Percentiles rank a stretch among this genome's conserved stretches.
These are phyloP conservation scores for Apiotrichum mycotoxinovorans DNA, from an alignment of 1,284 basidiomycete genomes.

Conservation along the genomic window DNA sequence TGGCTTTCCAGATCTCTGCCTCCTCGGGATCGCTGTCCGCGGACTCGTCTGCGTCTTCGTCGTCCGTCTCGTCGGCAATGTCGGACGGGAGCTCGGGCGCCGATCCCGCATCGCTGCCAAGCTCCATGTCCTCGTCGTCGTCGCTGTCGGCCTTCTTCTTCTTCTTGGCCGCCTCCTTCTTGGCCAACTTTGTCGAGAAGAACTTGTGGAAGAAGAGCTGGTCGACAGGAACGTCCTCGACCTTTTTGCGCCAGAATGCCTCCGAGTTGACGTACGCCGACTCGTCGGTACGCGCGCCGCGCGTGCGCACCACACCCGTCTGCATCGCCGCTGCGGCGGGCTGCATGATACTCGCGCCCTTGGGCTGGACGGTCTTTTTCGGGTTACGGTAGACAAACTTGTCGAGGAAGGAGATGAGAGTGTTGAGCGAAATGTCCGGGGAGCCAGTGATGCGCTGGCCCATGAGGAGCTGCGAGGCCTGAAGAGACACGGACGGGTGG, in stretches of 20 bases:
- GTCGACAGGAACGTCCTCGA: constrained; percentile 78
- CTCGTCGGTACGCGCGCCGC: constrained; percentile 57
- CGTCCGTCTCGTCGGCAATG: constrained; percentile 29
- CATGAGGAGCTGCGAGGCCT: constrained; percentile 74
- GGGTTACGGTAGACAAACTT: constrained; percentile 91
- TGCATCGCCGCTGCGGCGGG: constrained; percentile 67
- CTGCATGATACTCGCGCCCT: constrained; percentile 90
- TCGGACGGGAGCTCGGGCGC: constrained; percentile 8
- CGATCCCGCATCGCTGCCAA: constrained; percentile 20
- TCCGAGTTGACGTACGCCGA: constrained; percentile 57
- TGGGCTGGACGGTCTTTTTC: constrained; percentile 68
- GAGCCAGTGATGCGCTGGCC: constrained; percentile 67
- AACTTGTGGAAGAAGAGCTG: constrained; percentile 63
- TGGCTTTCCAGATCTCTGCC: constrained; percentile 82
- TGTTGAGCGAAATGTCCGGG: constrained; percentile 87
- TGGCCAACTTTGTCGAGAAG: constrained; percentile 56
- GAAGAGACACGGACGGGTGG: constrained; percentile 85
- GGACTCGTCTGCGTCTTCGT: constrained; percentile 31
- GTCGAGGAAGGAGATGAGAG: constrained; percentile 87
- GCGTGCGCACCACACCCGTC: constrained; percentile 67
- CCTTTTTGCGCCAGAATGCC: constrained; percentile 69
- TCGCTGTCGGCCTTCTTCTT: constrained; percentile 36
- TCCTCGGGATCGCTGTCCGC: constrained; percentile 56
- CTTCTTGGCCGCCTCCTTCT: constrained; percentile 54
- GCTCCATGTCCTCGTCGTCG: constrained; percentile 23